These are phyloP conservation scores for Coccomyxa sp. DNA, from an alignment of 139 green algal species.

Conservation along the genomic window DNA sequence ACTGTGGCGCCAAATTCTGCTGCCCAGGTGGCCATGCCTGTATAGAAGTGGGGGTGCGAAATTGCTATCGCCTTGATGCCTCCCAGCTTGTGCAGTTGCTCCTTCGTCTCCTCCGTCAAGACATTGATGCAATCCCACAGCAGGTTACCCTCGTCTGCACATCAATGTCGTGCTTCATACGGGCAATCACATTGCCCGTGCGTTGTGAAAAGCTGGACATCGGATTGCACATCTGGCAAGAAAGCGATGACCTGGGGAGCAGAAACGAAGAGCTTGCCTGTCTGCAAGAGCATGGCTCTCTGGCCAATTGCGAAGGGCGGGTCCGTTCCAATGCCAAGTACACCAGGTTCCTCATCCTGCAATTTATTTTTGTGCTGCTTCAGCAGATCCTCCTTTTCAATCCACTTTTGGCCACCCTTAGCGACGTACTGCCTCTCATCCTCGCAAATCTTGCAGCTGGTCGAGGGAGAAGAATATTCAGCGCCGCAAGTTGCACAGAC, in stretches of 20 bases:
- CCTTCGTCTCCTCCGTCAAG: conserved; percentile 3
- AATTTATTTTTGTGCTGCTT: conserved; percentile 10
- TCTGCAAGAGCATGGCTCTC: conserved; percentile 12
- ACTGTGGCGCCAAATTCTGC: conserved; percentile 18
- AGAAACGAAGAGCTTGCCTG: not conserved
- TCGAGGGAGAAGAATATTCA: not conserved
- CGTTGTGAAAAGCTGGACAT: not conserved
- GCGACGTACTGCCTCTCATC: conserved; percentile 19
- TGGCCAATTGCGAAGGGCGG: conserved; percentile 30
- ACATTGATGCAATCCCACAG: conserved; percentile 39
- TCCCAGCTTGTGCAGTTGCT: conserved; percentile 8
- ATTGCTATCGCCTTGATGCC: conserved; percentile 35
- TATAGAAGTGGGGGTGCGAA: conserved; percentile 37
- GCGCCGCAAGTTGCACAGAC: not conserved
- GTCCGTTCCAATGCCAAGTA: conserved; percentile 18
- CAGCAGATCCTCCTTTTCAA: conserved; percentile 5
- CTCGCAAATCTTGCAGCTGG: conserved; percentile 2
- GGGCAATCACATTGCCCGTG: not conserved
- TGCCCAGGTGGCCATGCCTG: conserved; percentile 21
- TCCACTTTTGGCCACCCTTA: not conserved
- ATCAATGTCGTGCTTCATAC: not conserved
- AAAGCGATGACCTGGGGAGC: not conserved
- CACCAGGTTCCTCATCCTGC: conserved; percentile 4
- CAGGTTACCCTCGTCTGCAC: conserved; percentile 19
- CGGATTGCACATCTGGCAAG: not conserved